Conservation (phyloP, 2,329 filamentous ascomycete genomes). For the Aspergillus calidoustus region DNA sequence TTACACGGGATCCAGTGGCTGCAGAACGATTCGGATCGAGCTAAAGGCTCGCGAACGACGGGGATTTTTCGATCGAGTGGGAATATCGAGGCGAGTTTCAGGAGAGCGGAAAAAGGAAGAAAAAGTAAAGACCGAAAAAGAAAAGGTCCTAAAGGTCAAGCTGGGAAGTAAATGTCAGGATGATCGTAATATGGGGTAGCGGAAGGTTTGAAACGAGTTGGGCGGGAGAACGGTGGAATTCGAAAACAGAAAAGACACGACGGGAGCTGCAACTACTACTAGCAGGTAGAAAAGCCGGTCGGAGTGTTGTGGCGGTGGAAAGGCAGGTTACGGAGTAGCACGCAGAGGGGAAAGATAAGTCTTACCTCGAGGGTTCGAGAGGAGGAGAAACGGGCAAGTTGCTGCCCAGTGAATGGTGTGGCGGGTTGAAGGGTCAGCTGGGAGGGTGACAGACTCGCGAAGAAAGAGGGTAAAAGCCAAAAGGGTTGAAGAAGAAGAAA, state of each 20-base stretch:
- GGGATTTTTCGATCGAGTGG: conserved; percentile 16
- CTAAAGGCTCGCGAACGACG: conserved; percentile 18
- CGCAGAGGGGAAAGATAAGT: conserved; percentile 33
- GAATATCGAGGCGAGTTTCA: conserved; percentile 11
- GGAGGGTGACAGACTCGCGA: not conserved
- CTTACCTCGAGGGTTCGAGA: conserved; percentile 7
- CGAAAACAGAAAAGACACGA: conserved; percentile 2
- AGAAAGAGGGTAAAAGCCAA: conserved; percentile 3
- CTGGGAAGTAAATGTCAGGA: conserved; percentile 16
- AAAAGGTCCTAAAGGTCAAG: conserved; percentile 11
- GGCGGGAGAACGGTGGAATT: conserved; percentile 11
- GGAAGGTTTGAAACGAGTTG: conserved; percentile 16
- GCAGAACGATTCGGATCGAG: conserved; percentile 26
- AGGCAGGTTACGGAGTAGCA: conserved; percentile 8
- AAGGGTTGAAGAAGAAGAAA: conserved; percentile 19
- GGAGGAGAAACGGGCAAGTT: conserved; percentile 8
- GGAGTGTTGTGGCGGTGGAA: conserved; percentile 25
- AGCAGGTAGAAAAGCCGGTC: conserved; percentile 15
- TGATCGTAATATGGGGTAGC: conserved; percentile 19
- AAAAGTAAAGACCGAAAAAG: conserved; percentile 17
- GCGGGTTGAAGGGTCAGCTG: conserved; percentile 8
- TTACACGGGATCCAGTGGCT: conserved; percentile 30
- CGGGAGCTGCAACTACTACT: not conserved
- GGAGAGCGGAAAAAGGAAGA: conserved; percentile 13
- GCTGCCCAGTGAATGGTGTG: conserved; percentile 13